phyloP scores from a whole-genome alignment of 2,329 filamentous ascomycete species.

The Xylariales sp. region DNA sequence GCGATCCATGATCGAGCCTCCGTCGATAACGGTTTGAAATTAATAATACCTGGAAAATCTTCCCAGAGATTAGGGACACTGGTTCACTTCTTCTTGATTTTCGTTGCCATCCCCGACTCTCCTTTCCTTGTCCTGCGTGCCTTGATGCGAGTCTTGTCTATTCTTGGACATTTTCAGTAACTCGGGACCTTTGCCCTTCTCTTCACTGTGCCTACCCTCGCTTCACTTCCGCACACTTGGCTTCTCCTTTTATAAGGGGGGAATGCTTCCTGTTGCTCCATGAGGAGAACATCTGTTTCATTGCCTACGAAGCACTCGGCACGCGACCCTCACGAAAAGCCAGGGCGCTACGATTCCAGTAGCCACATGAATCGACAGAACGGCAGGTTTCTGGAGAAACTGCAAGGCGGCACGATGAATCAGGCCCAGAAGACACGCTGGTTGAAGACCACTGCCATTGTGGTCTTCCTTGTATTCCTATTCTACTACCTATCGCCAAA shows the following conservation, averaged over 20 bases:
- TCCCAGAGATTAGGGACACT: no score
- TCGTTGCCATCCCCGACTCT: background rate
- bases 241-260: constrained; percentile 3
- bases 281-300: constrained; percentile 64
- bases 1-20: no score
- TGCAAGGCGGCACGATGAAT: constrained; percentile 54
- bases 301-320: constrained; percentile 56
- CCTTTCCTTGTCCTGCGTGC: background rate
- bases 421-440: constrained; percentile 63
- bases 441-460: constrained; percentile 60
- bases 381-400: constrained; percentile 45
- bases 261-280: constrained; percentile 23
- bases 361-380: constrained; percentile 25
- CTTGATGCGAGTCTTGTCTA: background rate
- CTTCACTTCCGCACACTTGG: constrained; percentile 1
- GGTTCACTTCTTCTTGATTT: no score
- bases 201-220: background rate
- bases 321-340: constrained; percentile 62
- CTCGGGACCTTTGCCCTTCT: constrained; percentile 1
- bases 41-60: no score
- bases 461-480: constrained; percentile 54
- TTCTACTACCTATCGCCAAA: constrained; percentile 62
- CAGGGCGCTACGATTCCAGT: constrained; percentile 51
- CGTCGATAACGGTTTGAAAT: no score
- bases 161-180: background rate